Conservation (phyloP, 1,284 basidiomycete genomes). For the Leccinum solheimii region DNA sequence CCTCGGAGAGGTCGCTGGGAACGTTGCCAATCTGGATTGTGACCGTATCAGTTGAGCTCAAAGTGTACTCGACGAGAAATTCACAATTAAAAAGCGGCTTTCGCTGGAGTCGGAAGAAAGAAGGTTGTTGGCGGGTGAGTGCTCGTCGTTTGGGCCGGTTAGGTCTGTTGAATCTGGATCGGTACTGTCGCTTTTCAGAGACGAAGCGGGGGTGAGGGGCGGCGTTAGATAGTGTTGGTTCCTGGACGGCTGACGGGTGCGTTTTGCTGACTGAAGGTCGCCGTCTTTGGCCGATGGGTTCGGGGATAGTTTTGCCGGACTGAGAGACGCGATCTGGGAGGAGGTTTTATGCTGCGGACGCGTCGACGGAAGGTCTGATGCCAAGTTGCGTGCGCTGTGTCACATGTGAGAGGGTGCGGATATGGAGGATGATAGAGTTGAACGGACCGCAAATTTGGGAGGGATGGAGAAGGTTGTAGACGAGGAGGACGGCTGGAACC, state of each 20-base stretch:
- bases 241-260: constrained; percentile 28
- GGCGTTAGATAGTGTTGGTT: constrained; percentile 50
- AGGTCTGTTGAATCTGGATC: constrained; percentile 34
- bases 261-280: constrained; percentile 24
- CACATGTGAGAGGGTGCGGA: constrained; percentile 11
- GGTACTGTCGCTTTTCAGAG: constrained; percentile 42
- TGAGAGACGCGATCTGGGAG: constrained; percentile 17
- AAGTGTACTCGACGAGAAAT: constrained; percentile 5
- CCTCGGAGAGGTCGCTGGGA: constrained; percentile 36
- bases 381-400: constrained; percentile 28
- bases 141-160: constrained; percentile 11
- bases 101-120: constrained; percentile 19
- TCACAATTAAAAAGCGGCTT: constrained; percentile 50
- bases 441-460: constrained; percentile 58
- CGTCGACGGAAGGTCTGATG: constrained; percentile 40
- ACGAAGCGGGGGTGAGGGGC: constrained; percentile 57
- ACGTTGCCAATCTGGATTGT: constrained; percentile 36
- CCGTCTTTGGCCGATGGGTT: constrained; percentile 18
- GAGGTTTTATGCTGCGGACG: constrained; percentile 27
- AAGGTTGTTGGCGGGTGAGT: constrained; percentile 8
- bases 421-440: not conserved
- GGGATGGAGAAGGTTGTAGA: constrained; percentile 59
- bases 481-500: constrained; percentile 41
- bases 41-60: constrained; percentile 14
- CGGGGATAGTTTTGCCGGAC: constrained; percentile 15